Conservation (phyloP, 441 rosid species). For the Adansonia gregorii region DNA sequence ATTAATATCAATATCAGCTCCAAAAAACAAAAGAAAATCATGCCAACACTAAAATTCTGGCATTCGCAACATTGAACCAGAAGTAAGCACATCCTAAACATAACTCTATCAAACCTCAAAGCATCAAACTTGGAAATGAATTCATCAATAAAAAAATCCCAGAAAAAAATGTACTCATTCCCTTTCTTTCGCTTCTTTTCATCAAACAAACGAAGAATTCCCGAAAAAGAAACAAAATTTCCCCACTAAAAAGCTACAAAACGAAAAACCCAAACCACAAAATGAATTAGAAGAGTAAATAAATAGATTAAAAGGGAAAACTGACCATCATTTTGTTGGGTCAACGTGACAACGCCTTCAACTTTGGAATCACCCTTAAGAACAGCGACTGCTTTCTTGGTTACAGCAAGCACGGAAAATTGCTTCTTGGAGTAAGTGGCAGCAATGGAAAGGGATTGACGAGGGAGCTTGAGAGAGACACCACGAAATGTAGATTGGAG, state of each 20-base stretch:
- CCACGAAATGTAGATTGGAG: conserved; percentile 56
- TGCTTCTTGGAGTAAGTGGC: conserved; percentile 43
- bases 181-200: background rate
- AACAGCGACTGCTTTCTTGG: conserved; percentile 88
- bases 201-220: background rate
- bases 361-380: conserved; percentile 73
- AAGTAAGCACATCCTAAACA: background rate
- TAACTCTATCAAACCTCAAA: background rate
- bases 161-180: background rate
- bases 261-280: background rate
- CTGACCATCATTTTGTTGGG: conserved; percentile 73
- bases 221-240: background rate
- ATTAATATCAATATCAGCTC: background rate
- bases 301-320: background rate
- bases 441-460: conserved; percentile 46
- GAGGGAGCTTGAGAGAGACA: conserved; percentile 47
- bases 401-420: conserved; percentile 54
- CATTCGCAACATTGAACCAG: background rate
- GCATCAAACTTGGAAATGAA: background rate
- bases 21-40: background rate
- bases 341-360: conserved; percentile 81
- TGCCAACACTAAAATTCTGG: background rate
- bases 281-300: background rate
- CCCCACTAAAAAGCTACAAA: background rate
- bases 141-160: background rate